Conservation (phyloP, 495 filamentous ascomycete species). For the Massariosphaeria phaeospora region DNA sequence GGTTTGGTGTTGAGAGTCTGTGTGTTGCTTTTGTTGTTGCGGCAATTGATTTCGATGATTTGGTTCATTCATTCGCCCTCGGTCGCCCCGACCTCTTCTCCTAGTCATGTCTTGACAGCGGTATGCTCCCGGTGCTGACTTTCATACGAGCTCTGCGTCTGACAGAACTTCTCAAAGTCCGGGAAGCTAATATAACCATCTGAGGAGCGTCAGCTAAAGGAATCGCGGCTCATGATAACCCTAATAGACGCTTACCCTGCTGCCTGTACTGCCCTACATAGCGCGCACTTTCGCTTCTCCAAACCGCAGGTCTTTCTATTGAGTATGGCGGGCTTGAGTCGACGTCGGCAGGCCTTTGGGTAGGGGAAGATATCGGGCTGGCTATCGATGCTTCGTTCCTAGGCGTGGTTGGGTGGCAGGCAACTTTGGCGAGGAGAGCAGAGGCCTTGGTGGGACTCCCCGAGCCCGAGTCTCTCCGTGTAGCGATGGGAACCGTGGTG, state of each 20-base stretch:
- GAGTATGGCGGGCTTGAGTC: conserved; percentile 18
- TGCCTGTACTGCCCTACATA: conserved; percentile 22
- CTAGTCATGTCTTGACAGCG: conserved; percentile 29
- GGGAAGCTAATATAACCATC: conserved; percentile 50
- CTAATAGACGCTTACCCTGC: conserved; percentile 19
- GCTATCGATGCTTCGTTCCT: conserved; percentile 18
- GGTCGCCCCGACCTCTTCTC: not conserved
- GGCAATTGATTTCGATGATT: not conserved
- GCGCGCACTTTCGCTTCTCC: conserved; percentile 28
- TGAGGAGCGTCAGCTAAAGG: conserved; percentile 32
- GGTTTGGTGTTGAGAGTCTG: conserved; percentile 6
- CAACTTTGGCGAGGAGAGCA: conserved; percentile 36
- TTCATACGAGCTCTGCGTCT: conserved; percentile 25
- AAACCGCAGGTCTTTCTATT: conserved; percentile 20
- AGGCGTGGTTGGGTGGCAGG: conserved; percentile 30
- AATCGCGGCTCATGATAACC: not conserved
- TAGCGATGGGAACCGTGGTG: conserved; percentile 28
- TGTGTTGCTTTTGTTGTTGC: conserved; percentile 3
- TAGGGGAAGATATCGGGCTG: conserved; percentile 17
- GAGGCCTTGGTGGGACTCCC: conserved; percentile 34
- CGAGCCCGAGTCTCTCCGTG: conserved; percentile 26
- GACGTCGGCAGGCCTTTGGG: conserved; percentile 12
- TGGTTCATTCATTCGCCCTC: not conserved
- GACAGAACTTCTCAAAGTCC: conserved; percentile 43
- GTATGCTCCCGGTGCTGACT: conserved; percentile 22